Base-by-base conservation (phyloP, 2,329 filamentous ascomycete genomes). In the Aspergillus pseudoviridinutans region DNA sequence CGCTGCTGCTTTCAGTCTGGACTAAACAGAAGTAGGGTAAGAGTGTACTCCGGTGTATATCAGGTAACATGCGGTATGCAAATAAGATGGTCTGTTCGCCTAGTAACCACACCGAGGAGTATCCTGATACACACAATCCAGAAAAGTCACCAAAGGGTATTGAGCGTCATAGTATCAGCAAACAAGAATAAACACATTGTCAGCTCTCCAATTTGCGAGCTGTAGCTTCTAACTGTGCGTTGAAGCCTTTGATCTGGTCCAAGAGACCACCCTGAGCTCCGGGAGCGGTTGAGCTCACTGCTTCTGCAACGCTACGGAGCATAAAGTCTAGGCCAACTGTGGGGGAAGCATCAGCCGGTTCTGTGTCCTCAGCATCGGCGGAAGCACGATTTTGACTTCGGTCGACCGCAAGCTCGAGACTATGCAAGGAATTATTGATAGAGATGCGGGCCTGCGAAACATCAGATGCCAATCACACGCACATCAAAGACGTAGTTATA, bases 351-450 rank as follows among this genome's bases (percentile, higher is more conserved):
- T 61, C 50, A 14, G 53, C 61, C 50, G 55, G 32, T 20, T 50
- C 60, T 51, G 49, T 58, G 28, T 57, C 57, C 22, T 70, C 67
- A 41, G 60, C 58, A 8, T 64, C 52, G 6, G 64, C 54, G 32
- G 58, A 50, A 25, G 62, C 61, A 32, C 53, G 66, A 55, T 62
- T 69, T 46, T 69, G 71, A 49, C 64, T 70, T 49, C 75, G 75
- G 47, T 78, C 75, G 17, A 78, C 64, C 2, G 72, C 73, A 12
- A 77, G 66, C 28, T 78, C 75, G 25, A 78, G 71, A 46, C 71
- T 74, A 55, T 76, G 74, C 1, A 78, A 68, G 52, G 74, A 73
- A 57, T 76, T 76, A 64, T 74, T 78, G 67, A 78, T 75, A 24
- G 68, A 68, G 41, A 68, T 68, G 51, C 74, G 75, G 28, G 70